Evolutionary conservation across 2,329 filamentous ascomycete species (phyloP), one percentile per base, ranked within the genome.

Genomic region (Ophiocordyceps camponoti-floridani): DNA sequence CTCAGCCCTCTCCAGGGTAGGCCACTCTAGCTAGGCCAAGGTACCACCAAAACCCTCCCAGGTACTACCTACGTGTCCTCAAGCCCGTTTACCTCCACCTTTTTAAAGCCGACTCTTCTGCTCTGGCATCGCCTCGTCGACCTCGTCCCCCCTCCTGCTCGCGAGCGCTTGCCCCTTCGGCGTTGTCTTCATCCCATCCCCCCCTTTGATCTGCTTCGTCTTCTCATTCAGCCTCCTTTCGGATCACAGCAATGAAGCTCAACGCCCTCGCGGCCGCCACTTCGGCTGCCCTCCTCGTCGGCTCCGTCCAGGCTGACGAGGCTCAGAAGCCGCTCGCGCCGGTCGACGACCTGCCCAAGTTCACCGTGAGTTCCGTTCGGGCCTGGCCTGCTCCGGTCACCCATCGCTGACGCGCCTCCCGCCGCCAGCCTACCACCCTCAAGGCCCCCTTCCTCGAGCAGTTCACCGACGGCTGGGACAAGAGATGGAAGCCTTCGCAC

Each of bases 371-470:
- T 72, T 14, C 7, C 43, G 37, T 45, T 27, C 27, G 35, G 12
- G 35, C 4, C 35, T 38, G 5, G 11, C 12, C 8, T 14, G 3
- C 12, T 18, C n/a, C 13, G 7, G 10, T 33, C 30, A 33, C 30
- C 3, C 23, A 23, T 23, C 23, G 23, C 23, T 23, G 3, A 23
- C 30, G 30, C 35, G 35, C 11, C 35, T 40, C 51, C 54, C 46
- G 49, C 38, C 44, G 30, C 23, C 58, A 98, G 89, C 88, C 91
- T 48, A 85, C 87, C 52, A 75, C 70, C 50, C 63, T 96, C 58
- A 91, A 95, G 70, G 91, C 82, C 54, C 85, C 87, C 48, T 98
- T 98, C 77, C 70, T 96, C 52, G 91, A 98, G 72, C 91, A 98
- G 67, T 98, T 98, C 72, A 94, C 85, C 67, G 84, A 93, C 55